A percentile compares a stretch with the other conserved stretches of the same genome.
These are phyloP conservation scores for Coemansia biformis DNA, from an alignment of 192 early-diverging fungal genomes.

Conservation along the genomic window DNA sequence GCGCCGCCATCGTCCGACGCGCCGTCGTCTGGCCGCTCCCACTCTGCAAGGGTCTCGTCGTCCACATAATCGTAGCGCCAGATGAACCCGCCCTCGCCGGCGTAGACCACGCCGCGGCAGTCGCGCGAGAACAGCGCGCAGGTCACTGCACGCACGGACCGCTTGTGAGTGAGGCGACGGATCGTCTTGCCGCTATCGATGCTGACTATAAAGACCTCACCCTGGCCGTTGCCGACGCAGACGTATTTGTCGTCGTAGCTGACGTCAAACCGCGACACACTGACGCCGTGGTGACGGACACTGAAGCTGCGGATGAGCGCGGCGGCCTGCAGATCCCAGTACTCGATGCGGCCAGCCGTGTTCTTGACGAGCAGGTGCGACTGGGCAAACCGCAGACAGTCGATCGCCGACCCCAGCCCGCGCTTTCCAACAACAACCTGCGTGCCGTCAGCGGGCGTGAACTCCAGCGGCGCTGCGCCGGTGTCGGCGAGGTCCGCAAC, in stretches of 20 bases:
- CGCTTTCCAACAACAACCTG: constrained; percentile 18
- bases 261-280: constrained; percentile 57
- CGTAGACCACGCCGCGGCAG: constrained; percentile 65
- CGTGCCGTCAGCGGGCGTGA: constrained; percentile 21
- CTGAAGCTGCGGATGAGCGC: constrained; percentile 45
- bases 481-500: constrained; percentile 39
- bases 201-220: constrained; percentile 65
- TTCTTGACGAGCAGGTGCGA: constrained; percentile 65
- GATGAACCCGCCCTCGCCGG: constrained; percentile 72
- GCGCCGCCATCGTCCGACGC: constrained; percentile 20
- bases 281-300: constrained; percentile 43
- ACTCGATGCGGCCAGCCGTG: constrained; percentile 67
- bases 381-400: constrained; percentile 70
- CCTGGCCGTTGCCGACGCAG: constrained; percentile 68
- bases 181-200: constrained; percentile 62
- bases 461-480: constrained; percentile 7
- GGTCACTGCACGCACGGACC: constrained; percentile 73
- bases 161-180: constrained; percentile 63
- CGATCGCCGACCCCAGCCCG: constrained; percentile 40
- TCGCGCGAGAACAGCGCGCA: constrained; percentile 74
- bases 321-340: constrained; percentile 60
- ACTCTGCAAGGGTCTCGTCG: constrained; percentile 66
- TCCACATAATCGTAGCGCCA: constrained; percentile 81
- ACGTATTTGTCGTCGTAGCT: constrained; percentile 69
- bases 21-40: constrained; percentile 52